Conservation (phyloP, 768 basidiomycete species). For the Porphyrellus cyaneotinctus region DNA sequence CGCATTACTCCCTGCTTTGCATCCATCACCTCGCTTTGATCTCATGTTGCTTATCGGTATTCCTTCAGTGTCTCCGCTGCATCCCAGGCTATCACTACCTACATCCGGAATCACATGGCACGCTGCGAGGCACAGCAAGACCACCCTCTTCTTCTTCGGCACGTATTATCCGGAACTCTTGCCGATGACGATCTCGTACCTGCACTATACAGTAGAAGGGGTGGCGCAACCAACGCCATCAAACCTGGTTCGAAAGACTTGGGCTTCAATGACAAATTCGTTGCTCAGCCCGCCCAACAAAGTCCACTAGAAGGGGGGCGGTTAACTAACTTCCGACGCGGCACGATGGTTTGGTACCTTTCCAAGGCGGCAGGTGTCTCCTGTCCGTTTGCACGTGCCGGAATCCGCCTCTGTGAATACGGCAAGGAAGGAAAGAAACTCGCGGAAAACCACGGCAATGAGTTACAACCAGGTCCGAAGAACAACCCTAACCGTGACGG, state of each 20-base stretch:
- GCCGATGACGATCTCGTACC: slow-evolving; percentile 72
- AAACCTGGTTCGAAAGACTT: slow-evolving; percentile 18
- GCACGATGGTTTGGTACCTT: slow-evolving; percentile 80
- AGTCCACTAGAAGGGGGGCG: slow-evolving; percentile 30
- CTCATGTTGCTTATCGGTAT: slow-evolving; percentile 9
- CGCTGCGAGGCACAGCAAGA: slow-evolving; percentile 71
- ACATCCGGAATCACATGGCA: slow-evolving; percentile 66
- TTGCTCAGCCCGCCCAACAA: slow-evolving; percentile 3
- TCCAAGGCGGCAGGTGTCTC: slow-evolving; percentile 69
- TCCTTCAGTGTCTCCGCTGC: slow-evolving; percentile 63
- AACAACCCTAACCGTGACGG: slow-evolving; percentile 35
- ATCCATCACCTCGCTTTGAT: slow-evolving; percentile 9
- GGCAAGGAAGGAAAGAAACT: slow-evolving; percentile 44
- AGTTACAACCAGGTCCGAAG: slow-evolving; percentile 38
- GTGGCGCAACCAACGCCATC: slow-evolving; percentile 54
- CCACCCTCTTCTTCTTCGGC: slow-evolving; percentile 68
- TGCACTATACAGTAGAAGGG: slow-evolving; percentile 64
- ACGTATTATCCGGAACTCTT: slow-evolving; percentile 65
- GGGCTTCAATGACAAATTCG: slow-evolving; percentile 25
- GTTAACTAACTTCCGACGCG: slow-evolving; percentile 69
- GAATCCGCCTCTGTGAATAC: slow-evolving; percentile 71
- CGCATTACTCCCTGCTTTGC: slow-evolving; percentile 1
- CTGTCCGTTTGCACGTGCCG: slow-evolving; percentile 70
- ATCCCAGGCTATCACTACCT: slow-evolving; percentile 79
- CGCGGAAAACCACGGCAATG: slow-evolving; percentile 24